Evolutionary conservation across 768 basidiomycete genomes (phyloP).

Genomic region (Serendipita sp.): DNA sequence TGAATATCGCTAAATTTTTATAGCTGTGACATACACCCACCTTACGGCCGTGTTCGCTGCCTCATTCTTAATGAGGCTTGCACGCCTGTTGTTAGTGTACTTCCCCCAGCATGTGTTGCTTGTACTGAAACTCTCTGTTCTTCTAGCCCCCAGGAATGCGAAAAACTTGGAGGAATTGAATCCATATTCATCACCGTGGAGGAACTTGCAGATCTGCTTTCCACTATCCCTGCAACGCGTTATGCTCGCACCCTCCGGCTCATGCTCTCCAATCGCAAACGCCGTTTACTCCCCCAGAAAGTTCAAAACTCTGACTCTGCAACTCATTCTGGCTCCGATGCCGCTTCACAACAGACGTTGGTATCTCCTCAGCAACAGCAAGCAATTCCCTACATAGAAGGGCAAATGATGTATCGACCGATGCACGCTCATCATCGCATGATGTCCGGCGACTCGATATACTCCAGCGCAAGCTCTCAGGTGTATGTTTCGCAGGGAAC

Average conservation of each 20-base stretch:
- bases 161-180: constrained; percentile 27
- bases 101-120: not conserved
- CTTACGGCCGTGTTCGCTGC: constrained; percentile 89
- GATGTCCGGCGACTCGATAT: constrained; percentile 24
- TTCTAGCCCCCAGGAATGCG: constrained; percentile 64
- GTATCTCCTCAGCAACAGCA: constrained; percentile 23
- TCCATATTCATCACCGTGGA: constrained; percentile 68
- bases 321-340: not conserved
- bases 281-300: constrained; percentile 21
- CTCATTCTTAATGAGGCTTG: constrained; percentile 72
- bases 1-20: constrained; percentile 16
- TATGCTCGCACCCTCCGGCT: constrained; percentile 81
- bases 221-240: constrained; percentile 81
- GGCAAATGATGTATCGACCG: constrained; percentile 21
- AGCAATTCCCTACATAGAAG: constrained; percentile 37
- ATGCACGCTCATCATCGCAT: constrained; percentile 38
- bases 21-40: constrained; percentile 77
- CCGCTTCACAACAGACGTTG: constrained; percentile 45
- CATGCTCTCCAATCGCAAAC: constrained; percentile 48
- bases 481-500: constrained; percentile 23
- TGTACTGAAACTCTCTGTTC: constrained; percentile 1
- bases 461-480: constrained; percentile 22
- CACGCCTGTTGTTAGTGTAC: constrained; percentile 62
- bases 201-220: constrained; percentile 55
- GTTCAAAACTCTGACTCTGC: not conserved